phyloP scores from a whole-genome alignment of 257 asterid genomes.

The Parsonsia alboflavescens region DNA sequence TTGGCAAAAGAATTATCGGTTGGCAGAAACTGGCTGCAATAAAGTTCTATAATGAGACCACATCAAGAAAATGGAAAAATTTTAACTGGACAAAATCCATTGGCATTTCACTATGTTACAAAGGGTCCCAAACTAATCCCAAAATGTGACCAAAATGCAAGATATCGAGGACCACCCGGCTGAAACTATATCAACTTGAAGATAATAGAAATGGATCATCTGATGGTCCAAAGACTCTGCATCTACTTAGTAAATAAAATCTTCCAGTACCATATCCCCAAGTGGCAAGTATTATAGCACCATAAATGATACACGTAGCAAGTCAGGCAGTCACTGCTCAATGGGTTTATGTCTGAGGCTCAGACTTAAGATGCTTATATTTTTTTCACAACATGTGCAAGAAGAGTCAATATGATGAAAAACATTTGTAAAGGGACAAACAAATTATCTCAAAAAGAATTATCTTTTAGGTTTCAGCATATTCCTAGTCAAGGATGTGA shows the following conservation, averaged over 20 bases:
- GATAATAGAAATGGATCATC: conserved; percentile 2
- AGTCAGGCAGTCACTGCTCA: conserved; percentile 2
- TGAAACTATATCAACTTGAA: conserved; percentile 9
- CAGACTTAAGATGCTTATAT: conserved; percentile 13
- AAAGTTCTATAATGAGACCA: background rate
- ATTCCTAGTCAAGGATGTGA: background rate
- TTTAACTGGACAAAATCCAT: background rate
- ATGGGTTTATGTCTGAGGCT: conserved; percentile 9
- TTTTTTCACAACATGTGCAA: background rate
- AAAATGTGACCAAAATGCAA: background rate
- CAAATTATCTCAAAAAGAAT: background rate
- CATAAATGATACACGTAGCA: conserved; percentile 12
- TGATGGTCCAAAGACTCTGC: conserved; percentile 4
- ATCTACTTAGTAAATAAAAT: background rate
- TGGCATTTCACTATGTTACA: conserved; percentile 8
- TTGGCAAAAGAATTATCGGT: background rate
- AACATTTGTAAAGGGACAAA: background rate
- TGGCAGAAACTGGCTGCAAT: background rate
- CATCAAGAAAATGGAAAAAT: conserved; percentile 2
- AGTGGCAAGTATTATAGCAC: background rate
- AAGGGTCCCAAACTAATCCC: background rate
- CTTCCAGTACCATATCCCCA: conserved; percentile 15
- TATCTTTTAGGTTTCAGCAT: background rate
- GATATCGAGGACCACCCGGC: conserved; percentile 15
- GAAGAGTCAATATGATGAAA: background rate